Percentiles rank a stretch among this genome's conserved stretches.
These are phyloP conservation scores for Apiotrichum gracile DNA, from an alignment of 1,284 basidiomycete genomes.

Conservation along the genomic window DNA sequence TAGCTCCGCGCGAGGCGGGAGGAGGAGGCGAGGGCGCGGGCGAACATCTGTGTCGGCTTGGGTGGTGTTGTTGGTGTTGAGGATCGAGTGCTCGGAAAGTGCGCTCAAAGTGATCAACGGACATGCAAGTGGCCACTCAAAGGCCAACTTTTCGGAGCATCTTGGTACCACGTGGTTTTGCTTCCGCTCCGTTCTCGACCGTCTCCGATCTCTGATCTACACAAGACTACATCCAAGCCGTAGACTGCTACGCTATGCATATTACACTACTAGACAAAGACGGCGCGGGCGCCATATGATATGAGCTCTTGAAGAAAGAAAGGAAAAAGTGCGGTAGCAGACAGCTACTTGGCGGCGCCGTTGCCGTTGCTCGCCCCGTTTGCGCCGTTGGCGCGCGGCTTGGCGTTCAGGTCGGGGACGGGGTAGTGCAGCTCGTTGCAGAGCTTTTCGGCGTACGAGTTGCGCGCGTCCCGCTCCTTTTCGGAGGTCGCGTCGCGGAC, in stretches of 20 bases:
- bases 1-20: not conserved
- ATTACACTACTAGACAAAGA: not conserved
- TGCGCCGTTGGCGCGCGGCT: not conserved
- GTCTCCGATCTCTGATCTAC: not conserved
- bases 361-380: not conserved
- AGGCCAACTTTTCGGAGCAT: no score
- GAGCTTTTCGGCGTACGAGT: conserved; percentile 13
- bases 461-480: conserved; percentile 10
- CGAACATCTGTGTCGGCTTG: not conserved
- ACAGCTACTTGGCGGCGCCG: no score
- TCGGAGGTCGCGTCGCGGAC: conserved; percentile 13
- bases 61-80: no score
- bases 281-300: no score
- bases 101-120: no score
- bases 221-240: not conserved
- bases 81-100: no score
- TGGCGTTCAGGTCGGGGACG: not conserved
- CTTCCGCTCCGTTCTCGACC: not conserved
- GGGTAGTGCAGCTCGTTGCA: not conserved
- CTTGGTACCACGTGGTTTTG: not conserved
- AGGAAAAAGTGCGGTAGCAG: no score
- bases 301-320: no score
- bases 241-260: not conserved
- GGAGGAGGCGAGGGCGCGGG: not conserved
- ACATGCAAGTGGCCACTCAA: no score